Conservation (phyloP, 2,329 filamentous ascomycete species). For the Botryotinia globosa region DNA sequence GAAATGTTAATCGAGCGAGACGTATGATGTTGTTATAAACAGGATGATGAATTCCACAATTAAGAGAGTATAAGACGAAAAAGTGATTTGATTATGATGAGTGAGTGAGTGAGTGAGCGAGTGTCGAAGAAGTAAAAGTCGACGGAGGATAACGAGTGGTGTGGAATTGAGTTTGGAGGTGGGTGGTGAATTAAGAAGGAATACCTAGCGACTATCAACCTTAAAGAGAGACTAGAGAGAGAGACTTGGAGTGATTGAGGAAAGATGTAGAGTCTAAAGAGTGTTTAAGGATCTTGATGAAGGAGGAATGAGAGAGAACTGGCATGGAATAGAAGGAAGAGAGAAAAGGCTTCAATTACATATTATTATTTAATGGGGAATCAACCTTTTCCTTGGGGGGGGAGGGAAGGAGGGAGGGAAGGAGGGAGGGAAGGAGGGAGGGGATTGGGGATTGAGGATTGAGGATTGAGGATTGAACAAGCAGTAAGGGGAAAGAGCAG, state of each 20-base stretch:
- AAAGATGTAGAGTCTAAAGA: neutral
- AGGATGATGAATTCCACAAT: constrained; percentile 2
- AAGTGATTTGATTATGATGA: neutral
- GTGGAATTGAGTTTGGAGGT: neutral
- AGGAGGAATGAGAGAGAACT: neutral
- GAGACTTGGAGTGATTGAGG: neutral
- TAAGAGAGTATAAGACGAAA: constrained; percentile 4
- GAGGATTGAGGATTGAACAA: neutral
- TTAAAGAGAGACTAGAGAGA: neutral
- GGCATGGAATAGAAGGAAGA: neutral
- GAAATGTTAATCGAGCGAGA: constrained; percentile 10
- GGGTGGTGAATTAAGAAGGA: neutral
- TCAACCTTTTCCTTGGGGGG: neutral
- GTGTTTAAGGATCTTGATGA: neutral
- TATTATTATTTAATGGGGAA: constrained; percentile 2
- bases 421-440: neutral
- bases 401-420: neutral
- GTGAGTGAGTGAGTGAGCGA: neutral
- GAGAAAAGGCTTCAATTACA: neutral
- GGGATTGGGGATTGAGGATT: neutral
- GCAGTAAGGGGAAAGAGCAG: neutral
- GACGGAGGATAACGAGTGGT: neutral
- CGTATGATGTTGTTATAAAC: neutral
- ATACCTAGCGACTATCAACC: neutral
- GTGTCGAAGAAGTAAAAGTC: neutral